A percentile compares a stretch with the other conserved stretches of the same genome.
These are phyloP conservation scores for Dimocarpus longan DNA, from an alignment of 345 rosid genomes.

Conservation along the genomic window DNA sequence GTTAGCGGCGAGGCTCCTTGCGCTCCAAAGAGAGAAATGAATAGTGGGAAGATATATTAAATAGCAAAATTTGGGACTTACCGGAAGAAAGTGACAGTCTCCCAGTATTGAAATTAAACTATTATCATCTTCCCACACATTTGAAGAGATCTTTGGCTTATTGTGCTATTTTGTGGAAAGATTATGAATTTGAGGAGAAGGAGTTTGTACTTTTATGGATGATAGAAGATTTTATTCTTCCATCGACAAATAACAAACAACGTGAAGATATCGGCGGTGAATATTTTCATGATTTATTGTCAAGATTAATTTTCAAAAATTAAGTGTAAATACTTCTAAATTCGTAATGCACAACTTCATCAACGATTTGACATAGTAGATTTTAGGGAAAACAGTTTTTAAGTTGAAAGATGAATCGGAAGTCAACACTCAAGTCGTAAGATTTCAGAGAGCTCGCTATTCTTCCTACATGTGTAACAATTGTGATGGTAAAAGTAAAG, in stretches of 20 bases:
- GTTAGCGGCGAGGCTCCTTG: background rate
- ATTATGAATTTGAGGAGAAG: background rate
- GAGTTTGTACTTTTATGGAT: constrained; percentile 26
- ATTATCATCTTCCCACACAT: constrained; percentile 22
- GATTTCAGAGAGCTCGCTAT: background rate
- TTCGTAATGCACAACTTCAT: constrained; percentile 28
- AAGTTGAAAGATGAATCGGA: background rate
- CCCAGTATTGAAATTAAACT: background rate
- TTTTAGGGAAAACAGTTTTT: background rate
- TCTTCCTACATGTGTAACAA: background rate
- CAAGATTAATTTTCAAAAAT: constrained; percentile 19
- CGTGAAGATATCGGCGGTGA: constrained; percentile 5
- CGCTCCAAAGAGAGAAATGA: background rate
- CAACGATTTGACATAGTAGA: constrained; percentile 4
- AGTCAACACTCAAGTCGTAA: background rate
- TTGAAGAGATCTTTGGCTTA: constrained; percentile 32
- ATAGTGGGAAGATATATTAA: background rate
- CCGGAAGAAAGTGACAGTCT: background rate
- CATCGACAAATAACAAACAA: background rate
- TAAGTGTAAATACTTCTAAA: background rate
- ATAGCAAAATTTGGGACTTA: background rate
- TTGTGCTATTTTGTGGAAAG: constrained; percentile 5
- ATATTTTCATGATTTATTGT: background rate
- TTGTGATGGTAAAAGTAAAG: too few relatives aligned
- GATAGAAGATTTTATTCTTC: constrained; percentile 20